Evolutionary conservation across 108 stramenopile genomes (phyloP).

Genomic region (Skeletonema grethae): DNA sequence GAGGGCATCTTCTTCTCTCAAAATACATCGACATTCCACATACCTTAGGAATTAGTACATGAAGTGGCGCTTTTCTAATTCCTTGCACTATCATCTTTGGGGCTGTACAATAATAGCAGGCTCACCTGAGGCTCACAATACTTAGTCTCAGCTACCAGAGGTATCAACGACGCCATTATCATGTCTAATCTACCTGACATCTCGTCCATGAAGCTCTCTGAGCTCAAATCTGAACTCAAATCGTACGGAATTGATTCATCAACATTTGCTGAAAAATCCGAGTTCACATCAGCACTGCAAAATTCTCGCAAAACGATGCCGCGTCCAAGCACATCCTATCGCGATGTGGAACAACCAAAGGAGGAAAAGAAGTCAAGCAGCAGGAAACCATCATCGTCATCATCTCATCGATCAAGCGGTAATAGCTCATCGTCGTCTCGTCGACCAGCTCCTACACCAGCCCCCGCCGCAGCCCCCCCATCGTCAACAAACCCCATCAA

Average conservation of each 20-base stretch:
- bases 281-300: conserved; percentile 33
- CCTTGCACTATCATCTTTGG: no score
- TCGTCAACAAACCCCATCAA: conserved; percentile 8
- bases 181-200: conserved; percentile 41
- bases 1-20: no score
- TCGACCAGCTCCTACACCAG: conserved; percentile 9
- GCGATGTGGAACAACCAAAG: conserved; percentile 14
- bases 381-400: background rate
- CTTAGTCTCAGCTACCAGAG: no score
- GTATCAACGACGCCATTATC: no score
- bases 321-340: conserved; percentile 34
- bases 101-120: no score
- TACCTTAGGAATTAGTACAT: no score
- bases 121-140: no score
- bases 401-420: background rate
- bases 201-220: conserved; percentile 41
- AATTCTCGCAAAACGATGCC: conserved; percentile 38
- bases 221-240: conserved; percentile 41
- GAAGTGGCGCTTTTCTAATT: no score
- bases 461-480: conserved; percentile 3
- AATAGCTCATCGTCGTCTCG: background rate
- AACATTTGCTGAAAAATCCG: conserved; percentile 36
- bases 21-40: no score
- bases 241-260: conserved; percentile 45
- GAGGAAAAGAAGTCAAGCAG: conserved; percentile 13